Evolutionary conservation across 345 rosid genomes (phyloP), one percentile per base, ranked within the genome.

Genomic region (Litchi chinensis): DNA sequence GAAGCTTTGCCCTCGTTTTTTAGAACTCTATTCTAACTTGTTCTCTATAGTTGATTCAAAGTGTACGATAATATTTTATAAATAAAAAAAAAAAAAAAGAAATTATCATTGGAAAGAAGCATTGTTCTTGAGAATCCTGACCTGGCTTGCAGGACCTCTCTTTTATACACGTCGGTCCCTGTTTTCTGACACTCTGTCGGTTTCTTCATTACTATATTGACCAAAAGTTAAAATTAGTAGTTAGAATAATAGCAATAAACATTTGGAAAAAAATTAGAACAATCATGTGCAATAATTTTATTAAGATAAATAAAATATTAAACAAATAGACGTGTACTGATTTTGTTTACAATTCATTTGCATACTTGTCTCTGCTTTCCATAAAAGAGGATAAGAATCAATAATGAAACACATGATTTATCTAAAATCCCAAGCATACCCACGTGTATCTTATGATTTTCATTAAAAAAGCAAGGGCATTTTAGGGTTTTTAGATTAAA

Each of bases 401-500:
- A 72, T 44, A 37, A 13, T 26, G 8, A 48, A 65, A 16, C 10
- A n/a, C 63, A 9, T 15, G 3, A 32, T 40, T 40, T 8, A 19
- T 28, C 18, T 2, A 2, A 5, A 24, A 18, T 3, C 39, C 10
- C 73, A 22, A 67, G 16, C 39, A 21, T 67, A 67, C 73, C 79
- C 79, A 52, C 39, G 32, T 5, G 24, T 39, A 39, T 50, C 10
- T 22, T 0, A 21, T 16, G 5, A 7, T 66, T 37, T 57, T n/a
- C 10, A 59, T 8, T 54, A 15, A 59, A 21, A 68, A 68, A 57
- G 63, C 32, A 71, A 65, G 84, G 84, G 10, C 75, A 67, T 21
- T 64, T 37, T 46, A 5, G 82, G 43, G 37, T 16, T 65, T 79
- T 39, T 12, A 6, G 0, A 0, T 22, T 48, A 46, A 60, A 52